Percentiles rank a stretch among this genome's conserved stretches.
Evolutionary conservation across 1,284 basidiomycete species (phyloP).

Genomic region (Sanghuangporus sanghuang): DNA sequence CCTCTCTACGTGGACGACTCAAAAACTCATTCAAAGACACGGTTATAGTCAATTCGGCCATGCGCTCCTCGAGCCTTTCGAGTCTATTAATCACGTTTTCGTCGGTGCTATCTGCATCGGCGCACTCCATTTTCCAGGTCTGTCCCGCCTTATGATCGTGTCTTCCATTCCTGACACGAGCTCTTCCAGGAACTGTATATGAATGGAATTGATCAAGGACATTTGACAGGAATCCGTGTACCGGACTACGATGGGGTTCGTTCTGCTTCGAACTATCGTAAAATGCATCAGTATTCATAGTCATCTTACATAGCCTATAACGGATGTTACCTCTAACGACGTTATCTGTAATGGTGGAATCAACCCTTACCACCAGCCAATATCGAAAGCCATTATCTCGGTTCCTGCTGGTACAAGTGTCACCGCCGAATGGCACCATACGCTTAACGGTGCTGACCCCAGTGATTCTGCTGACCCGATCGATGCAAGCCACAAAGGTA

Average conservation of each 20-base stretch:
- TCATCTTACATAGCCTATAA: constrained; percentile 39
- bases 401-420: constrained; percentile 46
- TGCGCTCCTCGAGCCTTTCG: constrained; percentile 14
- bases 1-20: neutral
- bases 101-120: constrained; percentile 26
- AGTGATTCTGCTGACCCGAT: constrained; percentile 45
- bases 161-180: neutral
- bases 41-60: neutral
- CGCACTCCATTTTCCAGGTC: constrained; percentile 48
- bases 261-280: neutral
- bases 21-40: neutral
- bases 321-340: constrained; percentile 49
- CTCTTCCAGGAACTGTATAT: constrained; percentile 35
- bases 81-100: constrained; percentile 26
- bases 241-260: constrained; percentile 47
- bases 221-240: constrained; percentile 41
- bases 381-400: constrained; percentile 44
- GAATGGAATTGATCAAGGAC: constrained; percentile 45
- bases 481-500: constrained; percentile 44
- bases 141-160: neutral
- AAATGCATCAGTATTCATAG: too few relatives aligned
- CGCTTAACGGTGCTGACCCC: constrained; percentile 38
- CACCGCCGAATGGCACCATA: constrained; percentile 52
- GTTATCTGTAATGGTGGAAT: constrained; percentile 58
- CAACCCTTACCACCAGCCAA: constrained; percentile 50